phyloP scores from a whole-genome alignment of 169 alveolate species.

The Cyclospora cayetanensis region DNA sequence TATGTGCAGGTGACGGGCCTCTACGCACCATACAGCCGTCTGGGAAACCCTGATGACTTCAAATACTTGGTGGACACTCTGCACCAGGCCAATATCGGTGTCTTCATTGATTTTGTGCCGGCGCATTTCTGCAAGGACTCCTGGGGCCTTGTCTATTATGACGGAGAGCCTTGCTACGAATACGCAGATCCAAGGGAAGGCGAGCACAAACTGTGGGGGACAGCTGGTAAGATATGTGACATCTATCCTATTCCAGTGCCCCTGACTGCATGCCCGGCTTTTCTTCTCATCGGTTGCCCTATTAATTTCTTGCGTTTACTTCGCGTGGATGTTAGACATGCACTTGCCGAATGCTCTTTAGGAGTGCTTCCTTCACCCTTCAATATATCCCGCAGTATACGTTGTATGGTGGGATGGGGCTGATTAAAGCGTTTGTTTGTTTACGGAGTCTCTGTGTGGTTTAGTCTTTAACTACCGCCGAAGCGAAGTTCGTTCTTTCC shows the following conservation, averaged over 20 bases:
- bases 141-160: slow-evolving; percentile 82
- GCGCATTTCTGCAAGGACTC: slow-evolving; percentile 82
- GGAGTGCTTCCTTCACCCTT: background rate
- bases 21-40: slow-evolving; percentile 81
- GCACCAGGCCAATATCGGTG: slow-evolving; percentile 80
- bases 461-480: slow-evolving; percentile 80
- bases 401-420: background rate
- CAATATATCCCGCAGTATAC: background rate
- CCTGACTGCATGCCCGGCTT: no score
- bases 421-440: background rate
- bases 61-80: slow-evolving; percentile 79
- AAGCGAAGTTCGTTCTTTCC: slow-evolving; percentile 80
- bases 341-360: no score
- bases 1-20: slow-evolving; percentile 78
- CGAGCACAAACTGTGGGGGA: slow-evolving; percentile 83
- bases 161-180: slow-evolving; percentile 81
- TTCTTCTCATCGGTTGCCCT: no score
- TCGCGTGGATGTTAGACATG: no score
- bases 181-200: slow-evolving; percentile 85
- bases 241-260: no score
- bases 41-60: slow-evolving; percentile 81
- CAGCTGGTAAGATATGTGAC: slow-evolving; percentile 68
- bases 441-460: background rate
- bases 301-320: no score
- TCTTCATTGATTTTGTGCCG: slow-evolving; percentile 80